Evolutionary conservation across 306 rosid genomes (phyloP), one percentile per base, ranked within the genome.

Genomic region (Sechiopsis laciniata): DNA sequence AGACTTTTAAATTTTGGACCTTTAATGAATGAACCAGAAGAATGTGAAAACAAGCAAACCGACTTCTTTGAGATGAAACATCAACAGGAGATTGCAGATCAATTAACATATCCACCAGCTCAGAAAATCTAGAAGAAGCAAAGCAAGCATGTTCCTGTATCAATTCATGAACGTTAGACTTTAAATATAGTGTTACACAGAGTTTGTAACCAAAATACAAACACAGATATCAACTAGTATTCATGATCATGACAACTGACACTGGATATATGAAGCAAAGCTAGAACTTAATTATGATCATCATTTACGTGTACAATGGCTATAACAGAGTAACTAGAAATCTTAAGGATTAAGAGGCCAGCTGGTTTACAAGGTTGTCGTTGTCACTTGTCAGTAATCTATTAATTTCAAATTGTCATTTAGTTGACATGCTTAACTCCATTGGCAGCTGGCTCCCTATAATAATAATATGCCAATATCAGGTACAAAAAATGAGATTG

Each of bases 91-190:
- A 76, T 71, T 87, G 86, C 78, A 83, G 72, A 77, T 80, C 79
- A 63, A 82, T 85, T 61, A 94, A 78, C 78, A 89, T 74, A 79
- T 89, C 90, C 70, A 85, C 84, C 71, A 90, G 77, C 80, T 89
- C 92, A 32, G 54, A 73, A 70, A 80, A 86, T 57, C 80, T 84
- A 32, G 88, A 70, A 80, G 89, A 87, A 74, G 85, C 74, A 83
- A 86, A 85, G 76, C 80, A 72, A 37, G 81, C 64, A 72, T 89
- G 90, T 58, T 85, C 96, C 98, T 94, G 96, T 84, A 85, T 22
- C 76, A 83, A 83, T 65, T 7, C 51, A 46, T 21, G 56, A 68
- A 22, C 4, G 35, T 42, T 66, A 7, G 55, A 46, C 37, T 24
- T 40, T 4, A 68, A 68, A 7, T 48, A 68, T 7, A 68, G 40